These are phyloP conservation scores for Fraxinus excelsior DNA, from an alignment of 257 asterid genomes.

Conservation along the genomic window DNA sequence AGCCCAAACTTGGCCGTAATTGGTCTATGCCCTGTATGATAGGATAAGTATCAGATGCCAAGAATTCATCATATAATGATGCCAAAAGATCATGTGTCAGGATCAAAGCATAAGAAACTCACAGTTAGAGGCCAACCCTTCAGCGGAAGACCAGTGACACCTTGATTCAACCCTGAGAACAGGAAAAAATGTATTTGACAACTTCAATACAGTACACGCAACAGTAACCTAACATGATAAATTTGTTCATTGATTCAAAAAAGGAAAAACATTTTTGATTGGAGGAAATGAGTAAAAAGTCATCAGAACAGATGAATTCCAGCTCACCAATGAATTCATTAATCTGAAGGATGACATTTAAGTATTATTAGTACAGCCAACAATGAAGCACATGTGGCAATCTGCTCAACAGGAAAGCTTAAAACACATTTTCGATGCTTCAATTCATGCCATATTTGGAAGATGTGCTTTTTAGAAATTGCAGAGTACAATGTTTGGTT, in stretches of 20 bases:
- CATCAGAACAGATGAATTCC: neutral
- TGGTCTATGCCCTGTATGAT: slow-evolving; percentile 85
- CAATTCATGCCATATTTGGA: neutral
- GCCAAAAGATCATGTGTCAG: slow-evolving; percentile 11
- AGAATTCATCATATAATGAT: slow-evolving; percentile 11
- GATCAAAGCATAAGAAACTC: slow-evolving; percentile 44
- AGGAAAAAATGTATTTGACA: slow-evolving; percentile 15
- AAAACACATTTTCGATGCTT: neutral
- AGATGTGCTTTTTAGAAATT: neutral
- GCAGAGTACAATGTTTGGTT: neutral
- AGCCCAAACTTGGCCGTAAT: slow-evolving; percentile 78
- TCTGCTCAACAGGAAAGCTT: neutral
- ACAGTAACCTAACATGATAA: neutral
- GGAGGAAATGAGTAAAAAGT: neutral
- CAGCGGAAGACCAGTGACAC: slow-evolving; percentile 86
- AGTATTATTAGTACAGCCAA: neutral
- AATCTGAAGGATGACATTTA: neutral
- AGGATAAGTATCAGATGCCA: slow-evolving; percentile 28
- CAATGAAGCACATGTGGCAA: neutral
- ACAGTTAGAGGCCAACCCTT: slow-evolving; percentile 99
- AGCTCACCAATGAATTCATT: neutral
- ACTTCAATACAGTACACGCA: slow-evolving; percentile 9
- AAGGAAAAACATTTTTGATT: neutral
- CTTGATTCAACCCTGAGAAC: slow-evolving; percentile 79
- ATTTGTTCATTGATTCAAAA: slow-evolving; percentile 15